Evolutionary conservation across 2,329 filamentous ascomycete genomes (phyloP), one percentile per base, ranked within the genome.

Genomic region (Aspergillus pseudoterreus): DNA sequence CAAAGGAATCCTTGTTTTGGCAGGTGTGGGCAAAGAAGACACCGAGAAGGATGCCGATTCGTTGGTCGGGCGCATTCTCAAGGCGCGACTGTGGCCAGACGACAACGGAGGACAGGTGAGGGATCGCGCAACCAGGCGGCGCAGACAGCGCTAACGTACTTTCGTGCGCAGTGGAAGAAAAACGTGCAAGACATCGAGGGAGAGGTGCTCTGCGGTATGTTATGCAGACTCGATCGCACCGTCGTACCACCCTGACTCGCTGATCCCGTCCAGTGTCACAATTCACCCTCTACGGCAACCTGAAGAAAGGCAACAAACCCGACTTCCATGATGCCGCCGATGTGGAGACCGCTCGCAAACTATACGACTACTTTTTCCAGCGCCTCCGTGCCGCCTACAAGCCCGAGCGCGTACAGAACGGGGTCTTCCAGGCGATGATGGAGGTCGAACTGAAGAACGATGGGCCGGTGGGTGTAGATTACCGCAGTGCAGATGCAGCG

Each of bases 351-450:
- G 94, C 92, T 21, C 88, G 84, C 62, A 81, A 81, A 55, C 78
- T 97, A 6, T 99, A 97, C 68, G 83, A 92, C 50, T 79, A 86
- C 66, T 97, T 99, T 74, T 83, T 92, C 61, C 75, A 82, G 46
- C 88, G 87, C 61, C 84, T 97, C 39, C 81, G 85, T 61, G 78
- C 85, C 49, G 79, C 84, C 2, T 95, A 97, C 69, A 71, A 76
- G 4, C 71, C 81, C 6, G 88, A 90, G 8, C 85, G 80, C 57
- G 92, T 99, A 52, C 91, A 96, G 68, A 87, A 99, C 68, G 94
- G 95, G n/a, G 84, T 92, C 27, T 99, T 99, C 70, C 92, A 96
- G 67, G 94, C 94, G 45, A 96, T 95, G 92, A 99, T 99, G 94
- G 87, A 97, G 66, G 92, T 99, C 52, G 87, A 88, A 45, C 74